phyloP scores from a whole-genome alignment of 164 flowering plant genomes.

The Berberis vulgaris region DNA sequence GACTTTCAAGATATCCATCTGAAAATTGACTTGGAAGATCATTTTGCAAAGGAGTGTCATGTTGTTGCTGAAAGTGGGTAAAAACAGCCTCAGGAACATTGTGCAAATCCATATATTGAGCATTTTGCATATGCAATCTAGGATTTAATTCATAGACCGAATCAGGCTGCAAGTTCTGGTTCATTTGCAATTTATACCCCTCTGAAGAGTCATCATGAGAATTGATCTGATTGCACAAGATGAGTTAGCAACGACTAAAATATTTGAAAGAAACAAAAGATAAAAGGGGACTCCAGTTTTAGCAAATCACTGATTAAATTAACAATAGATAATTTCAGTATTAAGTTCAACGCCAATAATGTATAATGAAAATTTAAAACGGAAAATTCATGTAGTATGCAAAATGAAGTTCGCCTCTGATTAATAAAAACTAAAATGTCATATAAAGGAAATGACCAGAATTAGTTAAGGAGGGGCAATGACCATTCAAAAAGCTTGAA shows the following conservation, averaged over 20 bases:
- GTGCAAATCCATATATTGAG: conserved; percentile 2
- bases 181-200: conserved; percentile 28
- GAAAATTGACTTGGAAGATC: conserved; percentile 9
- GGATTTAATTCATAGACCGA: conserved; percentile 17
- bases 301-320: background rate
- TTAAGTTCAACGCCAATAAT: too few relatives aligned
- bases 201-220: background rate
- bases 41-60: background rate
- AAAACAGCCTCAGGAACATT: conserved; percentile 11
- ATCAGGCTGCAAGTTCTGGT: conserved; percentile 29
- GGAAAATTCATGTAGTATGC: too few relatives aligned
- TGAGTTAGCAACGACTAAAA: background rate
- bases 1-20: conserved; percentile 16
- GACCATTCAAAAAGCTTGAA: too few relatives aligned
- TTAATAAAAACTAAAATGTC: too few relatives aligned
- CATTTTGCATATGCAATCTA: conserved; percentile 17
- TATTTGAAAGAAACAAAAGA: background rate
- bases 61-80: conserved; percentile 17
- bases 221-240: background rate
- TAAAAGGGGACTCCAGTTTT: background rate
- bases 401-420: too few relatives aligned
- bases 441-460: too few relatives aligned
- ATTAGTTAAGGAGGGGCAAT: too few relatives aligned
- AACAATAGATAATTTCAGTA: too few relatives aligned
- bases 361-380: too few relatives aligned